Base-by-base conservation (phyloP, 331 rosid genomes). In the Rhamnella rubrinervis region DNA sequence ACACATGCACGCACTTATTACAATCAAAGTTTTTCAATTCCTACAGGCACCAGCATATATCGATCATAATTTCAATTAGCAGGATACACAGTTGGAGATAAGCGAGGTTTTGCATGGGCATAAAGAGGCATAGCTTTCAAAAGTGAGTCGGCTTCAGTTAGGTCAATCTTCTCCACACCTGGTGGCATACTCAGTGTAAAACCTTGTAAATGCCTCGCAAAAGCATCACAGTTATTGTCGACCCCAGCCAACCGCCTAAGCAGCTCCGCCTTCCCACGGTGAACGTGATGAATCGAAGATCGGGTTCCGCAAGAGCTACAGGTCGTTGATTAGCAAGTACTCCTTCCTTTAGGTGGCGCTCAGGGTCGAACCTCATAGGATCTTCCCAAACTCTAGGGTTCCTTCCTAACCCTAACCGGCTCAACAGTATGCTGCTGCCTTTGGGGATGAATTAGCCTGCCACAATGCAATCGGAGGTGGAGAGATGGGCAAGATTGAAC, bases 131-230 rank as follows among this genome's bases (percentile, higher is more conserved):
- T 51, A 12, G 55, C 63, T 4, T 17, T 63, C 3, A 26, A 61
- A 26, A 21, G 47, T 12, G 55, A 61, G 40, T 13, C 59, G 77
- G 6, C 73, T 57, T 80, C 78, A 8, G 35, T 21, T 37, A 84
- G 73, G 5, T 84, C 73, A 10, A 80, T 77, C 61, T 23, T 37
- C 0, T 67, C 12, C 16, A 6, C 50, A 2, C 64, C 70, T 0
- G 74, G 75, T 19, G 87, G 79, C 7, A 63, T 49, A 8, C 47
- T 37, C 89, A 87, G 84, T 6, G 65, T 57, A 61, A 87, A 84
- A 5, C 82, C 87, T 50, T 87, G 89, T 6, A 84, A n/a, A 64
- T 82, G 62, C 64, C 92, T 84, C 0, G 84, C 84, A 12, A 82
- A 52, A 84, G 4, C 86, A 82, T 79, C 12, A 82, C 37, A 0